A percentile compares a stretch with the other conserved stretches of the same genome.
Conservation (phyloP, 495 filamentous ascomycete genomes). For the Cetradonia linearis region DNA sequence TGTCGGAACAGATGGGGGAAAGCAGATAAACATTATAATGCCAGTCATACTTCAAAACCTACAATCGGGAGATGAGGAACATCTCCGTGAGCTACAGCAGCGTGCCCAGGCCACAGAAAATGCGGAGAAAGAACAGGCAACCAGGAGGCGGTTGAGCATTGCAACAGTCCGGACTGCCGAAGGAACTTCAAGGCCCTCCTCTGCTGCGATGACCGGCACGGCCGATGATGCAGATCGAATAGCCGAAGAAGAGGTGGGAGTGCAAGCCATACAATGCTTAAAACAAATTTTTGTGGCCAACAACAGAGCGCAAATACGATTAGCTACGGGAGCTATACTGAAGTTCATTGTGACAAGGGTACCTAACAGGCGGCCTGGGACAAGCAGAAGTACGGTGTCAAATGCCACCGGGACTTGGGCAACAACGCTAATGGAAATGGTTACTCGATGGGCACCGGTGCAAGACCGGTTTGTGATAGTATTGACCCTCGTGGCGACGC, state of each 20-base stretch:
- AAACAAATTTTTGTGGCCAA: conserved; percentile 68
- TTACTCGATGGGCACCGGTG: conserved; percentile 77
- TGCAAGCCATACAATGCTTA: conserved; percentile 71
- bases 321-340: conserved; percentile 58
- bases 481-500: conserved; percentile 63
- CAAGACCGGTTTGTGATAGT: conserved; percentile 84
- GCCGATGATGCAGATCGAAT: conserved; percentile 74
- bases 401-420: conserved; percentile 55
- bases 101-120: conserved; percentile 56
- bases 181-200: conserved; percentile 51
- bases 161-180: conserved; percentile 67
- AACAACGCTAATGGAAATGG: conserved; percentile 63
- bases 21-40: conserved; percentile 62
- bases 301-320: conserved; percentile 64
- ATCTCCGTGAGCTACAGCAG: conserved; percentile 51
- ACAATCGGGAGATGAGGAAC: conserved; percentile 61
- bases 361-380: conserved; percentile 25
- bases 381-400: conserved; percentile 27
- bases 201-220: conserved; percentile 59
- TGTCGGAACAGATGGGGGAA: conserved; percentile 59
- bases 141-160: conserved; percentile 62
- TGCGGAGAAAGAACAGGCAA: conserved; percentile 45
- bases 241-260: conserved; percentile 76
- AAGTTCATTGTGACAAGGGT: conserved; percentile 57
- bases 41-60: conserved; percentile 79